A percentile compares a stretch with the other conserved stretches of the same genome.
phyloP scores from a whole-genome alignment of 108 stramenopile species.

The Halocafeteria seosinensis region DNA sequence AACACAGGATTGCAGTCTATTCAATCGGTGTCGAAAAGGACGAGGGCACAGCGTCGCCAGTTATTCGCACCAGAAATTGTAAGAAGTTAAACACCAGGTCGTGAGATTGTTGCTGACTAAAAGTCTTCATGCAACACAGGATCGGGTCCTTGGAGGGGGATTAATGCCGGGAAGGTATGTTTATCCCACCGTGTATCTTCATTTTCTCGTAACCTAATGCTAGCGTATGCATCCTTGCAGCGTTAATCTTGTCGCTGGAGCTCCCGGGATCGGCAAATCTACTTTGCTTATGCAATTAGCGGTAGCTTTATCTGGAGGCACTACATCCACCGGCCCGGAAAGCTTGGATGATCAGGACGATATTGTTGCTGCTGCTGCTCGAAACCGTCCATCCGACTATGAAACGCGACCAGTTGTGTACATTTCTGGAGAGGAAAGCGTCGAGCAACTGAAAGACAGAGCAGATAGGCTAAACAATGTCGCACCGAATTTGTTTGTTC shows the following conservation, averaged over 20 bases:
- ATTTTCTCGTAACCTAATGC: too few relatives aligned
- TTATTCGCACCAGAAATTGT: slow-evolving; percentile 39
- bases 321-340: not conserved
- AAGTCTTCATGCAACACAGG: too few relatives aligned
- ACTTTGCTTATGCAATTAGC: slow-evolving; percentile 36
- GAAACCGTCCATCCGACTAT: too few relatives aligned
- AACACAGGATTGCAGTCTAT: slow-evolving; percentile 14
- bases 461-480: slow-evolving; percentile 46
- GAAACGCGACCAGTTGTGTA: slow-evolving; percentile 68
- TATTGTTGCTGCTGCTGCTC: too few relatives aligned
- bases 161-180: slow-evolving; percentile 70
- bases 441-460: slow-evolving; percentile 64
- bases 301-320: not conserved
- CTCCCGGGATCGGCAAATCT: slow-evolving; percentile 60
- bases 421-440: slow-evolving; percentile 74
- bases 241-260: slow-evolving; percentile 72
- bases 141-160: slow-evolving; percentile 73
- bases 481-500: slow-evolving; percentile 34
- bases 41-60: slow-evolving; percentile 4
- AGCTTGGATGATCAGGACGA: not conserved
- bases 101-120: too few relatives aligned
- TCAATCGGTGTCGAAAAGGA: slow-evolving; percentile 9
- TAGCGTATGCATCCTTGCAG: too few relatives aligned
- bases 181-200: too few relatives aligned
- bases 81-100: not conserved